Evolutionary conservation across 257 asterid species (phyloP).

Genomic region (Capsicum baccatum): DNA sequence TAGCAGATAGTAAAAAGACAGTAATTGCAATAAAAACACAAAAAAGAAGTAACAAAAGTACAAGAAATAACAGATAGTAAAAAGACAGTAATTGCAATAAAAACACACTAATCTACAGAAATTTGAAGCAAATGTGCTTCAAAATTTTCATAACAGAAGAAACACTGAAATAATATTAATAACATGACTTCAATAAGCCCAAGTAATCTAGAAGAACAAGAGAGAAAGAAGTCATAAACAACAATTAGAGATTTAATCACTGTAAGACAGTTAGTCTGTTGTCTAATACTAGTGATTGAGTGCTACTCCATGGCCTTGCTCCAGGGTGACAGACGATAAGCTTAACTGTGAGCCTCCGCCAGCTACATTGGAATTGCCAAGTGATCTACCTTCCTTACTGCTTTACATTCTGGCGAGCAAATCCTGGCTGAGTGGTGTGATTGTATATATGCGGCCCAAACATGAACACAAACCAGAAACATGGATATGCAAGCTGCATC

Average conservation of each 20-base stretch:
- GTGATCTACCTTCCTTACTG: constrained; percentile 30
- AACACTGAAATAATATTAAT: constrained; percentile 29
- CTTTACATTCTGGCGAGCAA: constrained; percentile 56
- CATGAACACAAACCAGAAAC: constrained; percentile 44
- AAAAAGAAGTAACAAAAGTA: no score
- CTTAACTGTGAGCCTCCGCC: background rate
- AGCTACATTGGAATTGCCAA: background rate
- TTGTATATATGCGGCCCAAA: constrained; percentile 42
- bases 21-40: background rate
- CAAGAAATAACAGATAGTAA: no score
- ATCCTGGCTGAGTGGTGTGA: constrained; percentile 58
- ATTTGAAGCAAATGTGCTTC: constrained; percentile 18
- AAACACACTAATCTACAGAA: background rate
- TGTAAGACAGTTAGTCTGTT: constrained; percentile 28
- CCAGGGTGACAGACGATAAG: background rate
- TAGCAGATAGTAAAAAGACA: no score
- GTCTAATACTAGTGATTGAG: constrained; percentile 14
- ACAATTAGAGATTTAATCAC: constrained; percentile 3
- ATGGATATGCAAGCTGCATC: constrained; percentile 53
- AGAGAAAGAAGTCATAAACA: background rate
- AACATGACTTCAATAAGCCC: constrained; percentile 18
- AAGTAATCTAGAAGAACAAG: background rate
- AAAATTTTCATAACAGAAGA: background rate
- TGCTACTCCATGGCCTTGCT: background rate
- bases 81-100: no score